Conservation (phyloP, 179 eudicot genomes). For the Spinacia oleracea region DNA sequence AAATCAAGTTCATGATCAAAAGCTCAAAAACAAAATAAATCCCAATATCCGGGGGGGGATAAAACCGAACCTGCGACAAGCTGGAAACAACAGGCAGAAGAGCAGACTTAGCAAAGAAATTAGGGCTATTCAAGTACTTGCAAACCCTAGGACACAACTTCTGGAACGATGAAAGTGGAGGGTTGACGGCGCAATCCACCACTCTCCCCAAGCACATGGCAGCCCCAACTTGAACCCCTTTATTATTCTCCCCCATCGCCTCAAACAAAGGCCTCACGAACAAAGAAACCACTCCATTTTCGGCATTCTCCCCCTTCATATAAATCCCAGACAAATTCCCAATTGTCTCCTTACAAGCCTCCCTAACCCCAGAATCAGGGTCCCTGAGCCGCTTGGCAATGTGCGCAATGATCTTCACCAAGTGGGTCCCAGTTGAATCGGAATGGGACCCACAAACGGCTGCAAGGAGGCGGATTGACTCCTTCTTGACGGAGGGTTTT, state of each 20-base stretch:
- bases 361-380: slow-evolving; percentile 73
- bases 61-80: slow-evolving; percentile 67
- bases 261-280: slow-evolving; percentile 91
- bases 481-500: slow-evolving; percentile 76
- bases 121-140: slow-evolving; percentile 78
- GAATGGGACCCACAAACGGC: slow-evolving; percentile 46
- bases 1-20: not conserved
- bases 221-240: slow-evolving; percentile 75
- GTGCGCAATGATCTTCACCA: slow-evolving; percentile 77
- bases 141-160: slow-evolving; percentile 85
- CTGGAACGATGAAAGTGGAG: slow-evolving; percentile 66
- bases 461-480: slow-evolving; percentile 69
- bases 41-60: too few relatives aligned
- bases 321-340: slow-evolving; percentile 63
- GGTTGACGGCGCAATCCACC: slow-evolving; percentile 63
- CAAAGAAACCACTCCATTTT: slow-evolving; percentile 64
- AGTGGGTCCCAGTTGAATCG: slow-evolving; percentile 64
- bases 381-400: slow-evolving; percentile 76
- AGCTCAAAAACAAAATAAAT: not conserved
- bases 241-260: slow-evolving; percentile 85
- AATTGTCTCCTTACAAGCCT: slow-evolving; percentile 75
- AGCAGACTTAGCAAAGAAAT: slow-evolving; percentile 79
- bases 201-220: slow-evolving; percentile 86
- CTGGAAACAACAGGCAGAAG: slow-evolving; percentile 78
- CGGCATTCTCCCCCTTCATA: slow-evolving; percentile 45